Base-by-base conservation (phyloP, 129 eudicot species). In the Pulicaria dysenterica region DNA sequence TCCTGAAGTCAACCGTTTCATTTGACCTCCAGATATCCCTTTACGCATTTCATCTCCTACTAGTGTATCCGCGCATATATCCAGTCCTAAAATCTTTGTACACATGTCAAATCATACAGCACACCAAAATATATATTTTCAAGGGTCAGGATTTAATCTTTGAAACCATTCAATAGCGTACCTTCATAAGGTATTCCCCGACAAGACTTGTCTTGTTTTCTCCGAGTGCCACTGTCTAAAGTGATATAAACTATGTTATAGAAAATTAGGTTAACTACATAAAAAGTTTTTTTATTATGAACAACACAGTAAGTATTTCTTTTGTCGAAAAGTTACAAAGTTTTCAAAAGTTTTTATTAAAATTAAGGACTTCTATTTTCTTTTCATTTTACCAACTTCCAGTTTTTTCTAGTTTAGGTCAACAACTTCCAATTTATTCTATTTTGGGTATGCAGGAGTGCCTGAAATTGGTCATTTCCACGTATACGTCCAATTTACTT, bases 21-120 rank as follows among this genome's bases (percentile, higher is more conserved):
- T 89, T 77, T 92, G 97, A 68, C 97, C 97, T 14, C 97, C 97
- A 55, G 97, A 92, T 57, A 92, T 92, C 59, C 97, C 97, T 92
- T 87, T 92, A 58, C 85, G 83, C 97, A 92, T 92, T 78, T 86
- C 96, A 69, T 92, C 97, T 58, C 97, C 97, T 56, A 89, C 94
- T 82, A 92, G 69, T 64, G 97, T 92, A 78, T 89, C 97, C 67
- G 85, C 91, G 40, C 97, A 91, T 69, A 72, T 80, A 77, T 91
- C 96, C 87, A 91, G 81, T 67, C 97, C 95, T 86, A 92, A 73
- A 79, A 87, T 87, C 94, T 92, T 89, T 82, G 82, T 38, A 86
- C 46, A 77, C 69, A 75, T 69, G 70, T 85, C 88, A 88, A 65
- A 79, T 60, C 37, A 67, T 45, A 73, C 14, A 73, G 73, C 39